A percentile compares a stretch with the other conserved stretches of the same genome.
Conservation (phyloP, 768 basidiomycete species). For the Russula compacta region DNA sequence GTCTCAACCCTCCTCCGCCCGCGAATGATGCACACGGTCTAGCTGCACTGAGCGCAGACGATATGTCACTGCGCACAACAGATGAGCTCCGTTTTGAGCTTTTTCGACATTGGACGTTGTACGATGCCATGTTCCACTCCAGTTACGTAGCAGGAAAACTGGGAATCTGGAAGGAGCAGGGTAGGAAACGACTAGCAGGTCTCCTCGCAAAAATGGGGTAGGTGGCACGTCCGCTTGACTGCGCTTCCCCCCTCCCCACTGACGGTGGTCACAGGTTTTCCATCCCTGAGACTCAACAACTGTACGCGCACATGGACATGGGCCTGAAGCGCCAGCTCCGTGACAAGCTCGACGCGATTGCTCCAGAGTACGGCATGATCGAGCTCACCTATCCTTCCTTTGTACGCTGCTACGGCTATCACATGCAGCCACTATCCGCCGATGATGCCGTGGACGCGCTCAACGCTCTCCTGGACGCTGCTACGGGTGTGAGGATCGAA, state of each 20-base stretch:
- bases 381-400: slow-evolving; percentile 94
- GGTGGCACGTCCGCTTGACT: slow-evolving; percentile 20
- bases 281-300: slow-evolving; percentile 86
- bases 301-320: slow-evolving; percentile 93
- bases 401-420: slow-evolving; percentile 84
- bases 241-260: background rate
- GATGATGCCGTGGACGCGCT: slow-evolving; percentile 91
- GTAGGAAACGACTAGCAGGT: slow-evolving; percentile 80
- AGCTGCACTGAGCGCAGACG: slow-evolving; percentile 67
- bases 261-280: slow-evolving; percentile 57
- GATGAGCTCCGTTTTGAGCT: slow-evolving; percentile 93
- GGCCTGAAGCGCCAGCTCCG: slow-evolving; percentile 78
- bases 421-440: slow-evolving; percentile 78
- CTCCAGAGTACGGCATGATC: slow-evolving; percentile 90
- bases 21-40: slow-evolving; percentile 34
- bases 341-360: slow-evolving; percentile 76
- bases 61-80: slow-evolving; percentile 67
- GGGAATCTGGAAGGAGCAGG: slow-evolving; percentile 94
- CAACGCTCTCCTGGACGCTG: slow-evolving; percentile 81
- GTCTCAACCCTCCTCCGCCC: slow-evolving; percentile 65
- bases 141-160: slow-evolving; percentile 92
- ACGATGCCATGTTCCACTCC: slow-evolving; percentile 97
- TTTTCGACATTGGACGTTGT: slow-evolving; percentile 95
- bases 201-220: slow-evolving; percentile 98
- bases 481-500: slow-evolving; percentile 83